Conservation (phyloP, 176 grass and related monocot genomes). For the Oropetium thomaeum region DNA sequence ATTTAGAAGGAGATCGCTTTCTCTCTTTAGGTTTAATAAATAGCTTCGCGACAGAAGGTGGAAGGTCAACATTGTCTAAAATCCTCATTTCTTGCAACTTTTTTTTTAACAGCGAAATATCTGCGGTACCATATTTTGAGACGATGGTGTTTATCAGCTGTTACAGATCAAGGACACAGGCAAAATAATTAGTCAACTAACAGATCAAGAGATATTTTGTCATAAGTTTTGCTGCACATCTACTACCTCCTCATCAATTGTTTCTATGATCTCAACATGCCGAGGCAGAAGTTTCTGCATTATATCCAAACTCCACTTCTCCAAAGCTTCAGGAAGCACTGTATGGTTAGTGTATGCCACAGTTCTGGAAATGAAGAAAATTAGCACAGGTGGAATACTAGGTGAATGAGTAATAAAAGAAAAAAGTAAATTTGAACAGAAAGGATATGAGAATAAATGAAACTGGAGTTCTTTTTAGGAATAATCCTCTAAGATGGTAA, state of each 20-base stretch:
- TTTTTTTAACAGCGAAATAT: conserved; percentile 75
- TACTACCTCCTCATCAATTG: conserved; percentile 80
- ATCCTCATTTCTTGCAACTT: conserved; percentile 94
- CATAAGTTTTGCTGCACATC: conserved; percentile 14
- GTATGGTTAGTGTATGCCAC: conserved; percentile 98
- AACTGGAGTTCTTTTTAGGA: conserved; percentile 12
- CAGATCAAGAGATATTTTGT: conserved; percentile 11
- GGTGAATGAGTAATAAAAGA: conserved; percentile 13
- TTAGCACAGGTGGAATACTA: conserved; percentile 23
- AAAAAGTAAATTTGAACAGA: neutral
- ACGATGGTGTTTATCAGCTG: conserved; percentile 80
- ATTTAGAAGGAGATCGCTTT: conserved; percentile 44
- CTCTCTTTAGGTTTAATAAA: conserved; percentile 79
- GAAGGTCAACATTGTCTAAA: conserved; percentile 92
- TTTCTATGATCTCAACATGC: conserved; percentile 98
- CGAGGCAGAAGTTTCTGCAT: conserved; percentile 98
- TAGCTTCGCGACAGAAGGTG: conserved; percentile 59
- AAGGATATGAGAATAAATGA: conserved; percentile 5
- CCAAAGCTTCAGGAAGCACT: conserved; percentile 97
- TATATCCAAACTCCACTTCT: conserved; percentile 98
- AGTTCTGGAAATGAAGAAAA: conserved; percentile 50
- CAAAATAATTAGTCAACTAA: conserved; percentile 25
- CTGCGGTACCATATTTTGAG: conserved; percentile 61
- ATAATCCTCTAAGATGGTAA: neutral
- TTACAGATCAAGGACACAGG: conserved; percentile 33